Evolutionary conservation across 805 yeast species (phyloP), one percentile per base, ranked within the genome.

Genomic region (Dipodascopsis tothii): DNA sequence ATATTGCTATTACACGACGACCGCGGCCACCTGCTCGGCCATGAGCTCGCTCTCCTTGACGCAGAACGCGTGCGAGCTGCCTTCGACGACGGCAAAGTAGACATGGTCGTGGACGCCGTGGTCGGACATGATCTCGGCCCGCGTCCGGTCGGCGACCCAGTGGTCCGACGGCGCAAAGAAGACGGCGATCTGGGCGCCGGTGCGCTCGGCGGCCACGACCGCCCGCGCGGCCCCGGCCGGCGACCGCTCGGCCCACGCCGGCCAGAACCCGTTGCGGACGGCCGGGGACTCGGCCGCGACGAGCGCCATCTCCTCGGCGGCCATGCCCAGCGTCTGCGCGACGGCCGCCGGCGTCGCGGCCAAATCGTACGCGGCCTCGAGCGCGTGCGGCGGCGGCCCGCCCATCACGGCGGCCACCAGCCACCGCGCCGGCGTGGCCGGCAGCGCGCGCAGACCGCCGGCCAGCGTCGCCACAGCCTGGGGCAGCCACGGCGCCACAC

Each of bases 41-140:
- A 78, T 71, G 56, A 50, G 48, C 23, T 52, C 55, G 55, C 78
- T 75, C 48, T 77, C 77, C 36, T 68, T 64, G 9, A 80, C 69
- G 55, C 84, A 80, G 58, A 80, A 80, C 33, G 81, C 71, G 57
- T 80, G 86, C 5, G 70, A 65, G 27, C 78, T 70, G 21, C 64
- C 56, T 5, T 62, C 62, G 6, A 67, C 63, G 40, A 69, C 61
- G 14, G 54, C 54, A 21, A 71, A 59, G 4, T 52, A 47, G 1
- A 64, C 58, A 30, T 63, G 61, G 2, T 41, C 40, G 17, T 55
- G 52, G 30, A 60, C 58, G 20, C 64, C 59, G 51, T 71, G 69
- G 33, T 66, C 60, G 7, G 62, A 48, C 30, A 73, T 55, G 2
- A 78, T 42, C 23, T 60, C 59, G 1, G 67, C 66, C 36, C 82